phyloP scores from a whole-genome alignment of 2,329 filamentous ascomycete genomes.

The Microcera coccophila region DNA sequence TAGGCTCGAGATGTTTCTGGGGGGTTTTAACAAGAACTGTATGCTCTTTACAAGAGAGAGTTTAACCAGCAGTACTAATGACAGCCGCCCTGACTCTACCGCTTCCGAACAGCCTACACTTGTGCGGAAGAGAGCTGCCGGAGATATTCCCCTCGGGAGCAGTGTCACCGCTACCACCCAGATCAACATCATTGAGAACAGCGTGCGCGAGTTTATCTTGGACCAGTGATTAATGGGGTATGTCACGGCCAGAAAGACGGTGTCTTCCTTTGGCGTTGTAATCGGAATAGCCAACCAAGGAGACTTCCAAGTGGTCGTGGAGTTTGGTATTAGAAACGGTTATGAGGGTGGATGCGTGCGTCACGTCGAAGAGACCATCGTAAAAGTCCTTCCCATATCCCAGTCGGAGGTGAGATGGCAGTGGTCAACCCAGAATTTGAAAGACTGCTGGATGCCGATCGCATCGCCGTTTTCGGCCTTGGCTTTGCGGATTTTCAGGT shows the following conservation, averaged over 20 bases:
- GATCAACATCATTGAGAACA: conserved; percentile 39
- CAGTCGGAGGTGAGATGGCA: conserved; percentile 59
- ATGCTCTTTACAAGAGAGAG: too few species aligned
- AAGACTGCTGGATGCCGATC: conserved; percentile 54
- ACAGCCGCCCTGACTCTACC: conserved; percentile 44
- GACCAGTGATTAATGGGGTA: conserved; percentile 64
- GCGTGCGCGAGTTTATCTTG: conserved; percentile 60
- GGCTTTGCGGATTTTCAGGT: conserved; percentile 57
- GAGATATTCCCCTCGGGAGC: conserved; percentile 50
- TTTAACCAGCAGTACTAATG: conserved; percentile 37
- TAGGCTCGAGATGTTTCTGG: too few species aligned
- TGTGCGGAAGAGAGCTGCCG: conserved; percentile 52
- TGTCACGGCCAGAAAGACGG: conserved; percentile 58
- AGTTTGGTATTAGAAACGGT: conserved; percentile 40
- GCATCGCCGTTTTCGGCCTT: conserved; percentile 53
- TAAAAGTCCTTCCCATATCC: conserved; percentile 65
- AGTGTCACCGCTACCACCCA: conserved; percentile 35
- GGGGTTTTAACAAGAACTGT: too few species aligned
- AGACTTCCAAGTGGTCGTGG: conserved; percentile 52
- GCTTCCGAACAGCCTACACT: conserved; percentile 43
- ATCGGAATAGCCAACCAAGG: conserved; percentile 58
- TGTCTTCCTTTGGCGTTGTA: conserved; percentile 55
- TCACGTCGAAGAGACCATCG: conserved; percentile 62
- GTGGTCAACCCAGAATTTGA: conserved; percentile 66
- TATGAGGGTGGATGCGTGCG: conserved; percentile 59